Base-by-base conservation (phyloP, 495 filamentous ascomycete species). In the Pseudevernia furfuracea region DNA sequence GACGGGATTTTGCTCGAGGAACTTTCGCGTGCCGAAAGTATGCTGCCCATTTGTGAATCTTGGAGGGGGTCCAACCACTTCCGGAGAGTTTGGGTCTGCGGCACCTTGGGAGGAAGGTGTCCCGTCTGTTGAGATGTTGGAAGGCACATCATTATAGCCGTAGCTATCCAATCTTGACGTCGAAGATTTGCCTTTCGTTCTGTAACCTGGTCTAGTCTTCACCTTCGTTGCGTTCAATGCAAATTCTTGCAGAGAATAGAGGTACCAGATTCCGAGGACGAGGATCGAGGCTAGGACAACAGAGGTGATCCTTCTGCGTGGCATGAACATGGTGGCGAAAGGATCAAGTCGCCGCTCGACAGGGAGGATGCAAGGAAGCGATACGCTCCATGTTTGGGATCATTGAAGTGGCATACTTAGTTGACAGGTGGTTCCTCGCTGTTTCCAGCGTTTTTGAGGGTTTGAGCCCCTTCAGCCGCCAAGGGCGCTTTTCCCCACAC, bases 1-100 rank as follows among this genome's bases (percentile, higher is more conserved):
- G 46, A 86, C 79, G 7, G 84, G 84, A 64, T 81, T 73, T 52
- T 74, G 69, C 55, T 81, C 77, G 23, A 75, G 69, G 14, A 68
- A 68, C n/a, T 46, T 59, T 25, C 59, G 52, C 28, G 38, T 52
- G 25, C 62, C 66, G 52, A 68, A 61, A 3, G 55, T 53, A 9
- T 67, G 41, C 57, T 68, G 66, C 28, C 62, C 62, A 25, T 38
- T 49, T 34, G 62, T 37, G 14, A 58, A 58, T 28, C 62, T 59
- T 21, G 62, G 49, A 30, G 49, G 49, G 11, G 49, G 49, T 17
- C 44, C 37, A 3, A 60, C 28, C 8, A 25, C 38, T 8, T 32
- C 58, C 8, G 49, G 28, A 53, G 49, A 53, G 49, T 32, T 19
- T 28, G 28, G 28, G 28, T 30, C 15, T 53, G 49, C 0, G 25